phyloP scores from a whole-genome alignment of 768 basidiomycete species.

The Suillus americanus region DNA sequence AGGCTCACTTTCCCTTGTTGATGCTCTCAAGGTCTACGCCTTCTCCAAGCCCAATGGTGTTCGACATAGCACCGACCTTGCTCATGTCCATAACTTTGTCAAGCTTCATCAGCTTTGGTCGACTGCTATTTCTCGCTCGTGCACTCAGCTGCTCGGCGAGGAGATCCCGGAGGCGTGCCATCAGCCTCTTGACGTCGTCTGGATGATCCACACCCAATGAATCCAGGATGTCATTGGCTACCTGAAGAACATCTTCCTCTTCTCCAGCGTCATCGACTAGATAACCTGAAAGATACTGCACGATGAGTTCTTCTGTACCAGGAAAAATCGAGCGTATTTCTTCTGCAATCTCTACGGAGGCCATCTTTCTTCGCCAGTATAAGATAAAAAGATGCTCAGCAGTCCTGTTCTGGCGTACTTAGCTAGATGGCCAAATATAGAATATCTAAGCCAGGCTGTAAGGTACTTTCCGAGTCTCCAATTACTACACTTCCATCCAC shows the following conservation, averaged over 20 bases:
- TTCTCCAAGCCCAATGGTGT: slow-evolving; percentile 74
- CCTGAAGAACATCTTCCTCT: slow-evolving; percentile 82
- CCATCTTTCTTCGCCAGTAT: slow-evolving; percentile 40
- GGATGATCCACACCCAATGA: slow-evolving; percentile 68
- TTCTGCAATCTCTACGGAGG: slow-evolving; percentile 74
- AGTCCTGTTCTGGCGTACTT: neutral
- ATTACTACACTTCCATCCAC: neutral
- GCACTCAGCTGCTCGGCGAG: slow-evolving; percentile 63
- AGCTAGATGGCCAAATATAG: neutral
- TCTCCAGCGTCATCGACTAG: slow-evolving; percentile 87
- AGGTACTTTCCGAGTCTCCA: neutral
- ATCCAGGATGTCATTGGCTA: slow-evolving; percentile 70
- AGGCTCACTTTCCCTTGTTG: slow-evolving; percentile 86
- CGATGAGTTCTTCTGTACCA: slow-evolving; percentile 80
- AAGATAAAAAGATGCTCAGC: neutral
- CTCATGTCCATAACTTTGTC: slow-evolving; percentile 91
- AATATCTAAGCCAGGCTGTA: neutral
- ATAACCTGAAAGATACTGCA: slow-evolving; percentile 86
- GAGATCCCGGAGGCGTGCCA: slow-evolving; percentile 59
- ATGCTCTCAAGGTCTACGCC: slow-evolving; percentile 90
- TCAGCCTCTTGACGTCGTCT: slow-evolving; percentile 64
- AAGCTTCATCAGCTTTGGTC: slow-evolving; percentile 69
- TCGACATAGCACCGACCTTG: slow-evolving; percentile 73
- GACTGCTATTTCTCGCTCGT: slow-evolving; percentile 56
- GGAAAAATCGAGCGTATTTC: slow-evolving; percentile 71